Evolutionary conservation across 345 rosid species (phyloP), one percentile per base, ranked within the genome.

Genomic region (Pistacia vera): DNA sequence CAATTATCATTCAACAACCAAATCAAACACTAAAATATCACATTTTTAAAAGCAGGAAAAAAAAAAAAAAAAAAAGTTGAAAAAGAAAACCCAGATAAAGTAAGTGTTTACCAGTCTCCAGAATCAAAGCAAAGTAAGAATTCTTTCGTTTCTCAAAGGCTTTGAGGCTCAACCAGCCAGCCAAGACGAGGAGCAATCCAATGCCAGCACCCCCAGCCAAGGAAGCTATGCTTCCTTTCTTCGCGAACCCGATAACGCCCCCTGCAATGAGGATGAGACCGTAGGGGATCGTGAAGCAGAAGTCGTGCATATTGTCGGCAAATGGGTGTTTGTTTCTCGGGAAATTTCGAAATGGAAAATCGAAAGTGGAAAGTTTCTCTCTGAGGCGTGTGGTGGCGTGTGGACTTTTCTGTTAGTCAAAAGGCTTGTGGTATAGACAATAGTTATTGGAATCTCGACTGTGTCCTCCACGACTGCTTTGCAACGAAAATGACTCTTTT

Each of bases 251-350:
- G 28, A 94, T 66, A 48, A 89, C 78, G 10, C 99, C 99, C n/a
- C 99, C 98, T 28, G 75, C 87, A 79, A 94, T 83, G 25, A 94
- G 87, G 52, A 94, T 72, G 87, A 96, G 55, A 66, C 98, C 98
- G 77, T 96, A 96, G 36, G 99, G 98, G 88, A 94, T 90, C 68
- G 98, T 94, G 86, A 94, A 87, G 88, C 98, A 96, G 87, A 96
- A 96, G 84, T 96, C 98, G 80, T 93, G 94, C 99, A 96, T 54
- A 54, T 91, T 77, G 80, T 84, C 62, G 36, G 46, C 49, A 30
- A 33, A 3, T 36, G 77, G 74, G 71, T 57, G 54, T 61, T 58
- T 38, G 74, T 71, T 77, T 61, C 67, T 74, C 65, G 75, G 58
- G 71, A 83, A 75, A 80, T 22, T 57, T 57, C 5, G 4, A 58